Evolutionary conservation across 805 yeast species (phyloP).

Genomic region (Myxozyma melibiosi): DNA sequence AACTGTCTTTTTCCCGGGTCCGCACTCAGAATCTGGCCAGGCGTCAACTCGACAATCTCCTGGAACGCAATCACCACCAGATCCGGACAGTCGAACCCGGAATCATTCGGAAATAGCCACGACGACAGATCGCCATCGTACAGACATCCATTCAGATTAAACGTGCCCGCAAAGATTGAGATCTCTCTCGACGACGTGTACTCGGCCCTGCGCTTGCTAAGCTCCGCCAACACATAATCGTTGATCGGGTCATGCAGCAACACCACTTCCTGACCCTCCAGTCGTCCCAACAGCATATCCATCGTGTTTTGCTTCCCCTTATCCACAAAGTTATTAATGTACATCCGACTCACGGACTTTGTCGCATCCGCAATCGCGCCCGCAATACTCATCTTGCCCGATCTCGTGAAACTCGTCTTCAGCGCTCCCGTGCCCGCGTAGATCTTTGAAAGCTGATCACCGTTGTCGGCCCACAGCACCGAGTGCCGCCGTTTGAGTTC

Average conservation of each 20-base stretch:
- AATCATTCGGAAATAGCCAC: constrained; percentile 79
- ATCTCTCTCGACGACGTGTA: constrained; percentile 66
- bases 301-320: constrained; percentile 86
- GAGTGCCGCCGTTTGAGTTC: constrained; percentile 76
- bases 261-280: constrained; percentile 70
- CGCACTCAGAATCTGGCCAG: constrained; percentile 84
- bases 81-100: constrained; percentile 58
- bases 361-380: constrained; percentile 98
- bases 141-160: constrained; percentile 77
- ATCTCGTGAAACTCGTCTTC: constrained; percentile 89
- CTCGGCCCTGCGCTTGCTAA: constrained; percentile 51
- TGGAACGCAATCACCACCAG: constrained; percentile 89
- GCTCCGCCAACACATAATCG: constrained; percentile 74
- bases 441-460: constrained; percentile 92
- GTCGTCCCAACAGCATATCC: constrained; percentile 80
- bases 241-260: constrained; percentile 82
- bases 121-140: constrained; percentile 59
- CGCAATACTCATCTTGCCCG: constrained; percentile 94
- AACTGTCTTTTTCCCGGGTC: constrained; percentile 74
- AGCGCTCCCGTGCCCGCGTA: constrained; percentile 98
- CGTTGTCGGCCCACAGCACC: constrained; percentile 96
- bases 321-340: constrained; percentile 94
- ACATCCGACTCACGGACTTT: constrained; percentile 90
- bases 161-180: constrained; percentile 77
- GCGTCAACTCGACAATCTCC: constrained; percentile 89